These are phyloP conservation scores for Alternaria brassicicola DNA, from an alignment of 2,329 filamentous ascomycete species.

Conservation along the genomic window DNA sequence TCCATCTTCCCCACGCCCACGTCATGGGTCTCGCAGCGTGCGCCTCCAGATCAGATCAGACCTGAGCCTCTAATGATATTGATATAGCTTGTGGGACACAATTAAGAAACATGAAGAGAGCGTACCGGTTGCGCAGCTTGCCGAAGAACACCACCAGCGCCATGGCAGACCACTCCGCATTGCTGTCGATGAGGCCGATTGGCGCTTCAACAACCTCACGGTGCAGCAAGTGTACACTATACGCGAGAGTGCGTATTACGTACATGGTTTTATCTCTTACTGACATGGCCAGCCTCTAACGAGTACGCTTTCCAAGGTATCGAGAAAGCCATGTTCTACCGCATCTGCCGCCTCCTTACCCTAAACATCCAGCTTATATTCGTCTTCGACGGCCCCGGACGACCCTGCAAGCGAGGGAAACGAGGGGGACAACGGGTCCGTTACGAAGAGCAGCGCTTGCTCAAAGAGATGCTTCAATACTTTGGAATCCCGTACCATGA, in stretches of 20 bases:
- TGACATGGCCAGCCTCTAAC: conserved; percentile 24
- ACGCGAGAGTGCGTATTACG: conserved; percentile 35
- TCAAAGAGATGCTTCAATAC: conserved; percentile 48
- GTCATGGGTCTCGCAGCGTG: conserved; percentile 35
- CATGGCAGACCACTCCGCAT: conserved; percentile 49
- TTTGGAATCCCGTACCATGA: conserved; percentile 53
- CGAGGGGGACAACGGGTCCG: conserved; percentile 41
- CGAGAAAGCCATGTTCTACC: conserved; percentile 51
- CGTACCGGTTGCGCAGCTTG: conserved; percentile 45
- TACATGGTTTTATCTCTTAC: neutral
- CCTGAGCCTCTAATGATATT: neutral
- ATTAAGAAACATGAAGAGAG: conserved; percentile 46
- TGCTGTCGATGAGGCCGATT: conserved; percentile 54
- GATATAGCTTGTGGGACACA: conserved; percentile 46
- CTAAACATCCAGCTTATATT: conserved; percentile 60
- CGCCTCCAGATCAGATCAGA: neutral
- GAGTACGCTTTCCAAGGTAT: conserved; percentile 49
- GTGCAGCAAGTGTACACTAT: conserved; percentile 43
- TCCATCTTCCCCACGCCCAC: neutral
- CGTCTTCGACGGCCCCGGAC: conserved; percentile 61
- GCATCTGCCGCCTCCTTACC: conserved; percentile 54
- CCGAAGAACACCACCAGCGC: conserved; percentile 45
- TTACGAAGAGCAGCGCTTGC: conserved; percentile 36
- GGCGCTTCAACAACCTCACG: conserved; percentile 53
- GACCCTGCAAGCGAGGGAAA: conserved; percentile 46